phyloP scores from a whole-genome alignment of 2,329 filamentous ascomycete species.

The Fusarium brevicatenulatum region DNA sequence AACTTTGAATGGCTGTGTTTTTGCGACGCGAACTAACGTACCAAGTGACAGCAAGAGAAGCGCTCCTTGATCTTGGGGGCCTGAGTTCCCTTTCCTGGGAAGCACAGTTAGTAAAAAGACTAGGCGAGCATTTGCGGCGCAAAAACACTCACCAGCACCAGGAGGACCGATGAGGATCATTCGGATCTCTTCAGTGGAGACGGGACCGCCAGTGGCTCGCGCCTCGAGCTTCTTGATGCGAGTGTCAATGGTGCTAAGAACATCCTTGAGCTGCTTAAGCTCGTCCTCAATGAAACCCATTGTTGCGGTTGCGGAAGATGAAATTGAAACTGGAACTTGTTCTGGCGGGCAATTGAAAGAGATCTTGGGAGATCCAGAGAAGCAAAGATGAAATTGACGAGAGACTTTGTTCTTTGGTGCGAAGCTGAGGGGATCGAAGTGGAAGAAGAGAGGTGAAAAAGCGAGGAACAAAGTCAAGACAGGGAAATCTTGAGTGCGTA shows the following conservation, averaged over 20 bases:
- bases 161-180: conserved; percentile 99
- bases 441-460: conserved; percentile 26
- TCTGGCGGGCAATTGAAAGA: conserved; percentile 29
- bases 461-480: conserved; percentile 38
- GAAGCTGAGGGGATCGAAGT: conserved; percentile 24
- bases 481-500: conserved; percentile 46
- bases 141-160: conserved; percentile 80
- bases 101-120: conserved; percentile 31
- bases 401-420: conserved; percentile 20
- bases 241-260: conserved; percentile 84
- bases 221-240: conserved; percentile 87
- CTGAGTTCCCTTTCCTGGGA: conserved; percentile 95
- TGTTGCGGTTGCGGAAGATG: conserved; percentile 53
- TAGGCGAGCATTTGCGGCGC: background rate
- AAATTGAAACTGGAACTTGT: conserved; percentile 33
- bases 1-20: background rate
- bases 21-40: conserved; percentile 59
- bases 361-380: conserved; percentile 22
- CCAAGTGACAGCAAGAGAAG: conserved; percentile 96
- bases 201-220: conserved; percentile 68
- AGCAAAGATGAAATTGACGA: conserved; percentile 18
- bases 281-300: conserved; percentile 93
- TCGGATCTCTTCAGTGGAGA: conserved; percentile 75
- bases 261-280: conserved; percentile 84
- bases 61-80: conserved; percentile 98